Evolutionary conservation across 192 early-diverging fungal genomes (phyloP), one percentile per base, ranked within the genome.

Genomic region (Thamnidium elegans): DNA sequence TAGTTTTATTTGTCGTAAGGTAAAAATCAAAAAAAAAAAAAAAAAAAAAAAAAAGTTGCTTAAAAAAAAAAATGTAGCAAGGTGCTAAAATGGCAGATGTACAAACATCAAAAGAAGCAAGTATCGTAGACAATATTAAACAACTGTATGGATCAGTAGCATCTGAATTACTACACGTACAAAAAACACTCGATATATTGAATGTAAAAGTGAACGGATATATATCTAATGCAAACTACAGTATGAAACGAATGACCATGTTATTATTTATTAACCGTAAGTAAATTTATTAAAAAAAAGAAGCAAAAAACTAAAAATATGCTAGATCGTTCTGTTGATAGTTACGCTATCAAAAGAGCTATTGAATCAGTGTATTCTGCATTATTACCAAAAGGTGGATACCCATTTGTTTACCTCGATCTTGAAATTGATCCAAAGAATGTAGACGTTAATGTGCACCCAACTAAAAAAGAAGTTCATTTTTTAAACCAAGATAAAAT

Each of bases 381-480:
- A 7, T 86, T 88, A 54, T 78, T 98, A 14, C 94, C 95, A 30
- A 95, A 94, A 75, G 89, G 88, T 34, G 81, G 88, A 5, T 87
- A 95, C 67, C 92, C 92, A 11, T 98, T 96, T 80, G 83, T 93
- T 5, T 99, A 99, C 70, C 72, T 99, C 39, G 86, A 87, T 51
- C 74, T 99, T n/a, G 83, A 85, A 17, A 90, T 99, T 58, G 88
- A 89, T 36, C 91, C 95, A 0, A 74, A 86, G 50, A 93, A 91
- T 63, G 89, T 99, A 3, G 97, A 99, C 70, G 97, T 99, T 1
- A 99, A 99, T 72, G 94, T 99, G 1, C 97, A 98, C 75, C 96
- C 97, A 1, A 97, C 97, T 32, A 99, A 99, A 64, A 83, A 88
- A 7, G 90, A 95, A 79, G 88, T 87, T 93, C 88, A 90, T 47